Conservation (phyloP, 768 basidiomycete genomes). For the Phanerochaete carnosa region DNA sequence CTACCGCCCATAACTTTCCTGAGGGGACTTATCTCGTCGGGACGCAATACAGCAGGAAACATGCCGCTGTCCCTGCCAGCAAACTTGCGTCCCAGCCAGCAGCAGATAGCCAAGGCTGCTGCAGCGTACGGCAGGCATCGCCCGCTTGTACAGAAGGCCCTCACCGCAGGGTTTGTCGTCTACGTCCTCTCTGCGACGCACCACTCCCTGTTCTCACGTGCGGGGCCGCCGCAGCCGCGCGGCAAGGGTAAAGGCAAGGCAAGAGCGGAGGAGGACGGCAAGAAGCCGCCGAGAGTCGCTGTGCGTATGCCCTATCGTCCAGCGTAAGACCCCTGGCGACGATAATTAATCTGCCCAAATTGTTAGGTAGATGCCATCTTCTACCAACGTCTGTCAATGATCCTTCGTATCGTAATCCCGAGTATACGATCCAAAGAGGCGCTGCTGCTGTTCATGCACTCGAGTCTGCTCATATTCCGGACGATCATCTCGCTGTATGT, state of each 20-base stretch:
- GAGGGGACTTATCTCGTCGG: background rate
- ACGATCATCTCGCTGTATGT: slow-evolving; percentile 94
- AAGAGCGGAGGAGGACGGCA: slow-evolving; percentile 27
- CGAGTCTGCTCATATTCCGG: slow-evolving; percentile 81
- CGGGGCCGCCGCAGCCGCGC: slow-evolving; percentile 31
- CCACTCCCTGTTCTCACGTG: slow-evolving; percentile 47
- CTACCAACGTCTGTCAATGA: slow-evolving; percentile 71
- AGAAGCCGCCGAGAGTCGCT: slow-evolving; percentile 60
- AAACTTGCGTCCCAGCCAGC: slow-evolving; percentile 21
- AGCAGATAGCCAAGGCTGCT: slow-evolving; percentile 41
- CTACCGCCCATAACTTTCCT: background rate
- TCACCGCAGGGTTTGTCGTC: slow-evolving; percentile 67
- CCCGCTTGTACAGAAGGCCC: slow-evolving; percentile 65
- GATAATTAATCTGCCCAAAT: background rate
- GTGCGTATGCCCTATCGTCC: slow-evolving; percentile 38
- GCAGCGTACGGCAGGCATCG: slow-evolving; percentile 61
- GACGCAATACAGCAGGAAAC: background rate
- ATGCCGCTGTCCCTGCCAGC: slow-evolving; percentile 6
- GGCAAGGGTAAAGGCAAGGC: slow-evolving; percentile 34
- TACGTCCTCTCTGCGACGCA: slow-evolving; percentile 70
- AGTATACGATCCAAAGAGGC: slow-evolving; percentile 84
- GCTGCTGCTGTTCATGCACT: slow-evolving; percentile 82
- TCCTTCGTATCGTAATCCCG: slow-evolving; percentile 88
- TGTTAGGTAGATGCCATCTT: slow-evolving; percentile 86
- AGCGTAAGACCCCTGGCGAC: background rate